A percentile compares a stretch with the other conserved stretches of the same genome.
Conservation (phyloP, 345 rosid species). For the Gynandropsis gynandra region DNA sequence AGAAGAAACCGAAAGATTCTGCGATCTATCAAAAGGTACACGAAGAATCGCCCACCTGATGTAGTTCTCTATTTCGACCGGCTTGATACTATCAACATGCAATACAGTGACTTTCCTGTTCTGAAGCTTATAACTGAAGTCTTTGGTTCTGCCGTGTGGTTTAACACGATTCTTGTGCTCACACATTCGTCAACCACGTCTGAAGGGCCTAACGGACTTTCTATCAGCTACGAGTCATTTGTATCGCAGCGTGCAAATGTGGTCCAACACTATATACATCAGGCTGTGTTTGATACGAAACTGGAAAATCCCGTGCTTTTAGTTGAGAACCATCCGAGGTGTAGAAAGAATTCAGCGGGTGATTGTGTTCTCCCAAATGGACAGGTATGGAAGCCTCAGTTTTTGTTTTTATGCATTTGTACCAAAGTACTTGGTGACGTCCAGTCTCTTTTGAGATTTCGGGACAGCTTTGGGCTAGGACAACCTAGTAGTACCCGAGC, state of each 20-base stretch:
- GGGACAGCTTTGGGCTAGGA: conserved; percentile 58
- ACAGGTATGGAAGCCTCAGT: conserved; percentile 70
- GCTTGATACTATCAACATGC: conserved; percentile 55
- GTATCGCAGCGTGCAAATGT: conserved; percentile 57
- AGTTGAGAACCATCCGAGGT: conserved; percentile 76
- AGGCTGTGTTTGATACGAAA: conserved; percentile 58
- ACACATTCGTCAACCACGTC: conserved; percentile 69
- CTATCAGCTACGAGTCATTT: conserved; percentile 59
- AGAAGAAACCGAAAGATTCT: conserved; percentile 70
- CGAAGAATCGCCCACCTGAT: conserved; percentile 74
- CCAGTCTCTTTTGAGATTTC: conserved; percentile 50
- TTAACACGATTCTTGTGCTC: conserved; percentile 80
- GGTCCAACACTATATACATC: conserved; percentile 67
- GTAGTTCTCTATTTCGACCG: conserved; percentile 76
- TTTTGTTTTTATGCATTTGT: conserved; percentile 56
- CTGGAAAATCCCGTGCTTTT: conserved; percentile 68
- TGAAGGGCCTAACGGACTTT: conserved; percentile 67
- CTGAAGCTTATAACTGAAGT: conserved; percentile 70
- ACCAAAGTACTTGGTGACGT: conserved; percentile 79
- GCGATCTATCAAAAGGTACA: conserved; percentile 56
- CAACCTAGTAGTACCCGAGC: conserved; percentile 38
- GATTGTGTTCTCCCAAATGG: conserved; percentile 80
- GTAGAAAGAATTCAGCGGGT: conserved; percentile 61
- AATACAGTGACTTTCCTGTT: conserved; percentile 62
- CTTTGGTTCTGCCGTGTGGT: conserved; percentile 77